A percentile compares a stretch with the other conserved stretches of the same genome.
These are phyloP conservation scores for Sugiyamaella castrensis DNA, from an alignment of 1,139 yeast genomes.

Conservation along the genomic window DNA sequence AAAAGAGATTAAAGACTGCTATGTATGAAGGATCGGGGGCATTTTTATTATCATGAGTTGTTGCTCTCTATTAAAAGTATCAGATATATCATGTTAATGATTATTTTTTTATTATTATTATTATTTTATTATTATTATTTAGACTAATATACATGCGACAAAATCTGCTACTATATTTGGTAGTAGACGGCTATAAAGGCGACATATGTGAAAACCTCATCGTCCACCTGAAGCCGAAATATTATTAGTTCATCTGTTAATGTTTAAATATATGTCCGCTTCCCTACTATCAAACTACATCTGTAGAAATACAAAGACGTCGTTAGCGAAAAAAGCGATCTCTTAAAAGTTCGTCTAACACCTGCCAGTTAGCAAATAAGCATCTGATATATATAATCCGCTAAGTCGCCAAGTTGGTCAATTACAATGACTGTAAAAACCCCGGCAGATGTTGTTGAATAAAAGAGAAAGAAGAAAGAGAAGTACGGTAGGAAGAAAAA, in stretches of 20 bases:
- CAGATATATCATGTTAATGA: background rate
- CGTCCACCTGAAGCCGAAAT: too few species aligned
- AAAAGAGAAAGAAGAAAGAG: constrained; percentile 3
- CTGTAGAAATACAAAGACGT: constrained; percentile 20
- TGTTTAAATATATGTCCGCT: constrained; percentile 17
- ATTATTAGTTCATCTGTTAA: too few species aligned
- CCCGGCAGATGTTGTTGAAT: constrained; percentile 9
- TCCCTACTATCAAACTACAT: constrained; percentile 28
- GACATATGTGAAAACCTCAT: too few species aligned
- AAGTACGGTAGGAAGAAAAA: background rate
- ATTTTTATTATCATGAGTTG: constrained; percentile 59
- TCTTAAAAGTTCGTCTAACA: constrained; percentile 10
- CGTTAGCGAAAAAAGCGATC: constrained; percentile 26
- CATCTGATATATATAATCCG: background rate
- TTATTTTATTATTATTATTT: too few species aligned
- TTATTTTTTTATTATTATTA: too few species aligned
- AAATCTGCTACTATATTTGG: too few species aligned
- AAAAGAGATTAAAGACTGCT: constrained; percentile 59
- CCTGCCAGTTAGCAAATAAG: background rate
- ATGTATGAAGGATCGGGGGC: constrained; percentile 88
- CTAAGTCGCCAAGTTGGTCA: constrained; percentile 13
- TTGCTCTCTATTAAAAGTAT: background rate
- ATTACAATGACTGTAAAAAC: constrained; percentile 16
- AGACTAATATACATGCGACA: too few species aligned
- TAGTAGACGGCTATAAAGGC: too few species aligned